Evolutionary conservation across 2,329 filamentous ascomycete genomes (phyloP), one percentile per base, ranked within the genome.

Genomic region (Zymoseptoria passerinii): DNA sequence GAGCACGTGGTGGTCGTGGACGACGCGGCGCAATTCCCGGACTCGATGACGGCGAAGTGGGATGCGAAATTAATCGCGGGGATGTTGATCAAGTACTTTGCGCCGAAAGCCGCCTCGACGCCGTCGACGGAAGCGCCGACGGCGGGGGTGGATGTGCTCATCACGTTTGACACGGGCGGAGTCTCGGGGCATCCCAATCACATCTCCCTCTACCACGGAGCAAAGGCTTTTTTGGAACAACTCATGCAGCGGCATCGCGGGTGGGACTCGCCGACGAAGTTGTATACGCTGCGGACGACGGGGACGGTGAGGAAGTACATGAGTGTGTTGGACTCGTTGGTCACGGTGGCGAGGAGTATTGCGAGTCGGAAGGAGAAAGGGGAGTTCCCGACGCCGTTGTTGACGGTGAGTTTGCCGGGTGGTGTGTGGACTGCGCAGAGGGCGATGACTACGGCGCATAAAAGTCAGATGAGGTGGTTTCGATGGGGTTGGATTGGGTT

Each of bases 401-500:
- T 96, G 40, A 91, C 87, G 68, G 78, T 92, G 61, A 95, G 82
- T 73, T 81, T 82, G 8, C 78, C 90, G 16, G 71, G 75, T 4
- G 80, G 81, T 57, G 83, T 87, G 63, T 79, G 86, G 63, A 82
- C 80, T 28, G 92, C 90, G 7, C 87, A 92, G 77, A 81, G 78
- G 56, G 92, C 94, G 29, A 99, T 99, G 94, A 91, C 89, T 1
- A 80, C 82, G 56, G 92, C 89, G 28, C 94, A 99, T 77, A 80
- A 85, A 75, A 96, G 91, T 73, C 94, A 99, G 80, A 99, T 99
- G 94, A 84, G 89, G 44, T 99, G 94, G 94, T 99, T 97, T 71
- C 84, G 94, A 7, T 97, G 91, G 83, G 90, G 91, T 2, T 99
- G 92, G 91, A 96, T 99, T 70, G 81, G 83, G 0, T 72, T 96